Base-by-base conservation (phyloP, 179 eudicot genomes). In the Beta corolliflora region DNA sequence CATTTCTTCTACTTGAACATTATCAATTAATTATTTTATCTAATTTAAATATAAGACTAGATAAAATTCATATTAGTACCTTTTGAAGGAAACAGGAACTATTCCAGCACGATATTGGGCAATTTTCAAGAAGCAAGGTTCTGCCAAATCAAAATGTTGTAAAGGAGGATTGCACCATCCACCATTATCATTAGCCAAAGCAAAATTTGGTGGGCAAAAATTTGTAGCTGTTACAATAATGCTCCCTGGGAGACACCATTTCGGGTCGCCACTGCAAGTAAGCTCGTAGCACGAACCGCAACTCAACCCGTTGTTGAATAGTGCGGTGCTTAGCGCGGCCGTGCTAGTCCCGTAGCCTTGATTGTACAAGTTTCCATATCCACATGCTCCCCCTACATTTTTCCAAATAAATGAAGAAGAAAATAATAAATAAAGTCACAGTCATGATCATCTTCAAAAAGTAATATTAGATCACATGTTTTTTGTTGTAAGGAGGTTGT, bases 81-180 rank as follows among this genome's bases (percentile, higher is more conserved):
- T 88, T 73, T 87, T 78, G 73, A 73, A 91, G 66, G 86, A 69
- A 29, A 91, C 89, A 8, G 94, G 94, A 71, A 91, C 91, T n/a
- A 91, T 89, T 36, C 94, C 92, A 18, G 93, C 94, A 7, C 87
- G 78, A 80, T 91, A 91, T 54, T 88, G 85, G 44, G 94, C 94
- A 19, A 91, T 88, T 46, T 85, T 87, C 75, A 86, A 69, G 84
- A 84, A 91, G 59, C 89, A 88, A 29, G 92, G 90, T 83, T 88
- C 81, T 1, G 92, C 90, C 78, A 91, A 59, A 53, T 90, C 92
- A 45, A 91, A 88, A 77, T 91, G 92, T 25, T 89, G 91, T 11
- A 86, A 88, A 4, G 94, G 94, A 50, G 94, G 94, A 75, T 91
- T 89, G 79, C 94, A 91, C 92, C 94, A 91, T 1, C 94, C 94